Conservation (phyloP, 805 yeast genomes). For the Myxozyma kluyveri region DNA sequence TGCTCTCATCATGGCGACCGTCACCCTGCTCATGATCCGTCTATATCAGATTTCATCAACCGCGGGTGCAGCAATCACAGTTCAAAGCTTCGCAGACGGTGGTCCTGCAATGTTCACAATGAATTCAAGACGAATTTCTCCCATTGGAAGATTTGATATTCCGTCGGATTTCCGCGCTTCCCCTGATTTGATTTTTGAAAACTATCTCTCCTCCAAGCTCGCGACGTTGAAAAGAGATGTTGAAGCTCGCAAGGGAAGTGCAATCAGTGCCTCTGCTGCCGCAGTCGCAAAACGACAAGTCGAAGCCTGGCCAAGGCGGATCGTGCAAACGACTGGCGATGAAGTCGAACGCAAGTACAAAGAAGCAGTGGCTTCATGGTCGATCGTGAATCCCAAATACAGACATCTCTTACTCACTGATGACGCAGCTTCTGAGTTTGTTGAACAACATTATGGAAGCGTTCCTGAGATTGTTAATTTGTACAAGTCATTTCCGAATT, state of each 20-base stretch:
- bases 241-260: neutral
- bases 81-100: neutral
- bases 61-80: no score
- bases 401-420: conserved; percentile 23
- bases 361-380: conserved; percentile 22
- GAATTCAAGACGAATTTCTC: conserved; percentile 8
- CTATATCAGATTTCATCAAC: neutral
- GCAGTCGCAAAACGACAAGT: neutral
- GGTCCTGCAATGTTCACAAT: neutral
- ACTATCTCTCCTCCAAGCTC: conserved; percentile 20
- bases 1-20: neutral
- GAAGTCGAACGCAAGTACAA: conserved; percentile 2
- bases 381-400: conserved; percentile 15
- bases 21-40: neutral
- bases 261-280: neutral
- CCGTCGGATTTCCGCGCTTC: conserved; percentile 11
- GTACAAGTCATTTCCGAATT: conserved; percentile 17
- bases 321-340: conserved; percentile 20
- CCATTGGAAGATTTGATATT: conserved; percentile 11
- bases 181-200: conserved; percentile 19
- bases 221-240: conserved; percentile 9
- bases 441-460: conserved; percentile 7
- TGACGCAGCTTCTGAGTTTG: conserved; percentile 11
- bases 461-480: conserved; percentile 23
- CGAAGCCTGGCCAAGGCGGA: conserved; percentile 21